Evolutionary conservation across 306 rosid species (phyloP), one percentile per base, ranked within the genome.

Genomic region (Lathyrus aphaca): DNA sequence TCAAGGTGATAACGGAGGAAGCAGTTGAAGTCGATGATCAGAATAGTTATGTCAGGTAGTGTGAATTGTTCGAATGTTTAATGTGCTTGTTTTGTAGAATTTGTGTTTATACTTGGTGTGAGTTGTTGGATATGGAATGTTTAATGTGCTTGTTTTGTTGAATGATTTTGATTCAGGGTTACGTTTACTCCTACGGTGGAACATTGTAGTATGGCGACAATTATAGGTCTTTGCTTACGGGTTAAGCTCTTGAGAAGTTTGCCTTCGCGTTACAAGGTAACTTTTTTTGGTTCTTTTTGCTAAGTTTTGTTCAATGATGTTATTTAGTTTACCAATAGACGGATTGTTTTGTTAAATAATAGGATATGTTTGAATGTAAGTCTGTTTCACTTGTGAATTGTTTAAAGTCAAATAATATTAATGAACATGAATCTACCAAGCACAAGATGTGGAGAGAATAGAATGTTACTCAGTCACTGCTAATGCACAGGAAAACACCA

Each of bases 151-250:
- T 75, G 4, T 48, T 49, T 39, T 53, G 6, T 48, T 51, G 53
- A 55, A 64, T 14, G 9, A 60, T 21, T 68, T 82, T 78, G 54
- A 17, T 43, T 63, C 80, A 95, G 96, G 81, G 95, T 95, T 56
- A 95, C 93, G 6, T 95, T 95, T 83, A 91, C 97, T 66, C 97
- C 99, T 9, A 91, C 97, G 0, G 95, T 95, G 66, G 90, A 88
- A 83, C 99, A 95, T 81, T 95, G 99, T 72, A 91, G 95, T 66
- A 95, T 95, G 99, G 99, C 96, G 12, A 84, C 97, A 1, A 71
- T 95, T 68, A 95, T 95, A 71, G 99, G 99, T 71, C 87, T 95
- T 45, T 95, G 99, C 86, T 43, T 95, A 46, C 83, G 95, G 14
- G 99, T 89, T 54, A 91, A 95, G 77, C 99, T 91, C 71, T 61